Evolutionary conservation across 2,329 filamentous ascomycete genomes (phyloP).

Genomic region (Beauveria varroae): DNA sequence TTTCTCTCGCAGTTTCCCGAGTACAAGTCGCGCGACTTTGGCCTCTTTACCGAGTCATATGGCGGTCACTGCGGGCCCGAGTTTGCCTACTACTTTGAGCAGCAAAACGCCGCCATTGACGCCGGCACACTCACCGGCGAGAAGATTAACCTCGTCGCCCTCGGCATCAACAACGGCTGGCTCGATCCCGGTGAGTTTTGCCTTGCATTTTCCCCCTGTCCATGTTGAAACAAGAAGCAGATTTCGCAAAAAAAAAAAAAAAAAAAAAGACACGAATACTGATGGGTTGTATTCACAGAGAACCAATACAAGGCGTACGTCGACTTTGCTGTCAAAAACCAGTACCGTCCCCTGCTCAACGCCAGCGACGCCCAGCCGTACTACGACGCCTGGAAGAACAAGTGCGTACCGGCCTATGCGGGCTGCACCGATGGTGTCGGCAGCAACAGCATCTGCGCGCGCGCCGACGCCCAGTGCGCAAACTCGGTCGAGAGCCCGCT

Average conservation of each 20-base stretch:
- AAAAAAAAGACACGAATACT: not conserved
- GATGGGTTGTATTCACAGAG: conserved; percentile 10
- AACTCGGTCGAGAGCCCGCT: conserved; percentile 17
- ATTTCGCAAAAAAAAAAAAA: not conserved
- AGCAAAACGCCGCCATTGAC: conserved; percentile 47
- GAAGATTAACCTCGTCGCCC: conserved; percentile 41
- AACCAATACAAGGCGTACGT: conserved; percentile 31
- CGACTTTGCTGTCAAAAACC: conserved; percentile 38
- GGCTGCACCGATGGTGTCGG: conserved; percentile 20
- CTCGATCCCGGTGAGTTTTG: conserved; percentile 30
- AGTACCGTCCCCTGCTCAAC: conserved; percentile 22
- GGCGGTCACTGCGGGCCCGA: conserved; percentile 53
- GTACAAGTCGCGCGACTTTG: conserved; percentile 51
- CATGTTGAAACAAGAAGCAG: too few species aligned
- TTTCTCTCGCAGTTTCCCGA: conserved; percentile 58
- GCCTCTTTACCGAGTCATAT: conserved; percentile 47
- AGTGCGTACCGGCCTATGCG: conserved; percentile 17
- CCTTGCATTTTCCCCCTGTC: not conserved
- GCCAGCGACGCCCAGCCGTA: conserved; percentile 9
- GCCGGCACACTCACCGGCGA: conserved; percentile 32
- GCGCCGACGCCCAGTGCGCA: conserved; percentile 20
- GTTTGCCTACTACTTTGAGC: conserved; percentile 46
- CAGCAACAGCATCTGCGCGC: conserved; percentile 19
- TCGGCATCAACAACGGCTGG: conserved; percentile 52
- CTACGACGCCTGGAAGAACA: conserved; percentile 15